phyloP scores from a whole-genome alignment of 345 rosid genomes.

The Toxicodendron radicans region DNA sequence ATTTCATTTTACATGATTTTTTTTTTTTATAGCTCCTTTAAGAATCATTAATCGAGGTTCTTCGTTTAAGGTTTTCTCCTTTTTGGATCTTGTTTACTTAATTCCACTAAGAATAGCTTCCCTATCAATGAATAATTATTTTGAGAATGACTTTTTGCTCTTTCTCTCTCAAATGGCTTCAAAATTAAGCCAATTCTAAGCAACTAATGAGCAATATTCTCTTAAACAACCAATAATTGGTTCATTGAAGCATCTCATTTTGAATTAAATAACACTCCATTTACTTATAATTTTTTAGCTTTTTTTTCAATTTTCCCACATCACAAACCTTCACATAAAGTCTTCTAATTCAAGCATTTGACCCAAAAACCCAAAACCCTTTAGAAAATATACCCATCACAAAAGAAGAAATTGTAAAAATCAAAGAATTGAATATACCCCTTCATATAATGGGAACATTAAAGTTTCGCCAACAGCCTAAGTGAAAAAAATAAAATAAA shows the following conservation, averaged over 20 bases:
- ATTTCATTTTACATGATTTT: no score
- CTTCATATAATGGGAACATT: background rate
- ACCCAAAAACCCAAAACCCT: background rate
- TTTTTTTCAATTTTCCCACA: background rate
- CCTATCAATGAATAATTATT: background rate
- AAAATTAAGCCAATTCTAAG: conserved; percentile 8
- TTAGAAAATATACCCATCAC: background rate
- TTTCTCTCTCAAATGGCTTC: conserved; percentile 15
- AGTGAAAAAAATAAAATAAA: background rate
- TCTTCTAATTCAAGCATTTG: conserved; percentile 3
- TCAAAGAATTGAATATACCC: no score
- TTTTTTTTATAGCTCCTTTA: no score
- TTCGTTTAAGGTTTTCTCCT: background rate
- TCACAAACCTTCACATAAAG: background rate
- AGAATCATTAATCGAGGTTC: background rate
- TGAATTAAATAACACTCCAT: background rate
- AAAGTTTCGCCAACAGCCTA: no score
- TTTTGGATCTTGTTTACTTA: background rate
- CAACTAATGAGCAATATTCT: background rate
- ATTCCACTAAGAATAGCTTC: background rate
- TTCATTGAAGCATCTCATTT: background rate
- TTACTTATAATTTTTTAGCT: background rate
- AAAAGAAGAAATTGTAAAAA: background rate
- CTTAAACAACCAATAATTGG: background rate
- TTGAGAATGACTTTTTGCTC: background rate